Conservation (phyloP, 2,329 filamentous ascomycete genomes). For the Colletotrichum endophyticum region DNA sequence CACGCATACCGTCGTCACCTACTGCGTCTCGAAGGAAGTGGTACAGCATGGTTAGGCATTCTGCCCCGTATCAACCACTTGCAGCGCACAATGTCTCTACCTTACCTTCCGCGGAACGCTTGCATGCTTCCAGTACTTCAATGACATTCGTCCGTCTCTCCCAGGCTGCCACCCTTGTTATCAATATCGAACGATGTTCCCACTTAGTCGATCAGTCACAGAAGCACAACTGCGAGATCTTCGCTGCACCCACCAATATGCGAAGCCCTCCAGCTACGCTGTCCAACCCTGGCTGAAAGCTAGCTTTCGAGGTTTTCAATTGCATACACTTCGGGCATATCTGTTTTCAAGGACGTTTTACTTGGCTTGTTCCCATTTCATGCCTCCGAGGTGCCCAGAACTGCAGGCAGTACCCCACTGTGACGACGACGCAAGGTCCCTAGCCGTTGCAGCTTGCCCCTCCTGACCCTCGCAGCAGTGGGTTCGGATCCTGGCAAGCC, state of each 20-base stretch:
- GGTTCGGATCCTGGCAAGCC: neutral
- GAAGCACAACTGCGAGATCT: neutral
- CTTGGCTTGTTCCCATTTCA: neutral
- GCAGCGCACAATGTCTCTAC: neutral
- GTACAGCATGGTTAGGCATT: neutral
- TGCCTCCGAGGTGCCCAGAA: neutral
- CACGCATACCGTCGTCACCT: neutral
- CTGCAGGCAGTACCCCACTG: neutral
- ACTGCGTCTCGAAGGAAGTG: neutral
- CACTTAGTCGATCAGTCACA: neutral
- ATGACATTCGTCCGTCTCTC: neutral
- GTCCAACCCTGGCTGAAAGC: neutral
- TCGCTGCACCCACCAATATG: neutral
- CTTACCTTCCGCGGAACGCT: neutral
- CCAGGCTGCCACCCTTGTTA: neutral
- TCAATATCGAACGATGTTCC: conserved; percentile 4
- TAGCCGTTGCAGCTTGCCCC: neutral
- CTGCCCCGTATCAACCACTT: neutral
- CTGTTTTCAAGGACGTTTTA: neutral
- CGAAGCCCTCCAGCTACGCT: neutral
- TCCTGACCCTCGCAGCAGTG: neutral
- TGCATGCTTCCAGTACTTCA: neutral
- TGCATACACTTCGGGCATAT: neutral
- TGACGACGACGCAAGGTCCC: neutral
- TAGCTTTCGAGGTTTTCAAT: neutral